phyloP scores from a whole-genome alignment of 495 filamentous ascomycete genomes.

The Lasiosphaeris hirsuta region DNA sequence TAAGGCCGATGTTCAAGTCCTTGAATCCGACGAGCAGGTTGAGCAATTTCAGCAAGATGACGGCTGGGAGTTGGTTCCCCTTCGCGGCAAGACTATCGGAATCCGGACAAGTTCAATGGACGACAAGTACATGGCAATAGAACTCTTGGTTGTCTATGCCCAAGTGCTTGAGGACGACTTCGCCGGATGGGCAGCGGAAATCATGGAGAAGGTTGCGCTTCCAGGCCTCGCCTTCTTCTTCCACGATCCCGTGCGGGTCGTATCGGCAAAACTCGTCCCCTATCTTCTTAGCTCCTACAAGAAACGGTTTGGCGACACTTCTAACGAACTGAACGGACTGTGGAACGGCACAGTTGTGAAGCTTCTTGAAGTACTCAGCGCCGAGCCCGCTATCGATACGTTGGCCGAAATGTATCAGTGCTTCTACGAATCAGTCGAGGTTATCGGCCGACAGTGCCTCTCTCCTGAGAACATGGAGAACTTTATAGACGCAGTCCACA shows the following conservation, averaged over 20 bases:
- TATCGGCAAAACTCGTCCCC: conserved; percentile 91
- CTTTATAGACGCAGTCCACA: conserved; percentile 81
- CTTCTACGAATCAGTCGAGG: conserved; percentile 98
- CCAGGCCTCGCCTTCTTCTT: conserved; percentile 98
- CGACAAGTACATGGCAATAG: conserved; percentile 98
- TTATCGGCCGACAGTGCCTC: conserved; percentile 80
- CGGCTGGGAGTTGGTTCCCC: conserved; percentile 94
- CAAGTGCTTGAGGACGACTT: conserved; percentile 89
- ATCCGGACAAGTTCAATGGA: conserved; percentile 96
- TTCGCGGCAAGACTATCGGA: conserved; percentile 95
- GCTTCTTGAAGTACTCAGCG: conserved; percentile 88
- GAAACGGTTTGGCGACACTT: conserved; percentile 75
- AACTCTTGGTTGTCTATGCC: conserved; percentile 94
- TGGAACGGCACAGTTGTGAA: conserved; percentile 87
- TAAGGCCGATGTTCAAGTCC: conserved; percentile 94
- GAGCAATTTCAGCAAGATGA: conserved; percentile 92
- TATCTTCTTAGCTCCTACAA: conserved; percentile 94
- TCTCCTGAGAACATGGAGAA: conserved; percentile 71
- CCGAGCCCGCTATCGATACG: conserved; percentile 93
- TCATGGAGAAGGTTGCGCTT: conserved; percentile 94
- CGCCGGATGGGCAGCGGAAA: conserved; percentile 84
- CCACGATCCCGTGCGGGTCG: conserved; percentile 94
- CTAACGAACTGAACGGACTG: conserved; percentile 67
- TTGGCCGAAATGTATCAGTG: conserved; percentile 99
- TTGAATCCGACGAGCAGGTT: conserved; percentile 94